These are phyloP conservation scores for Fistulifera pelliculosa DNA, from an alignment of 108 stramenopile species.

Conservation along the genomic window DNA sequence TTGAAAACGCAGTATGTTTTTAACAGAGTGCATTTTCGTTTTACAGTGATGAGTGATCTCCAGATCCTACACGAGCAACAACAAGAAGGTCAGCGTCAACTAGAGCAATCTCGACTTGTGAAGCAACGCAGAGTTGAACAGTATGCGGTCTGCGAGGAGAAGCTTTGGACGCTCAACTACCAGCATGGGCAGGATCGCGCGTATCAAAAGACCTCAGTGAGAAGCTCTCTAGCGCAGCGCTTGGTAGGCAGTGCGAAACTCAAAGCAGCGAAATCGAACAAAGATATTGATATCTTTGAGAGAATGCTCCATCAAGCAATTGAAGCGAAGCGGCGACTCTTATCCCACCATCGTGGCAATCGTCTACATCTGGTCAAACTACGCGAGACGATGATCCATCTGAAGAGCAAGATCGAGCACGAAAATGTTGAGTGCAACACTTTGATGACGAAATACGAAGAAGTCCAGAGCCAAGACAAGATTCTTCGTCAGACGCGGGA, in stretches of 20 bases:
- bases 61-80: conserved; percentile 75
- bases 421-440: not conserved
- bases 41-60: conserved; percentile 67
- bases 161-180: conserved; percentile 59
- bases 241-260: not conserved
- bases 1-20: not conserved
- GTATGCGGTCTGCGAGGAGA: conserved; percentile 34
- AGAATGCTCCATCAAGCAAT: not conserved
- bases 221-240: conserved; percentile 23
- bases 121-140: conserved; percentile 52
- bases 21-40: not conserved
- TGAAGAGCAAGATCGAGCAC: not conserved
- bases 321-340: not conserved
- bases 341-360: not conserved
- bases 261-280: not conserved
- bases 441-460: not conserved
- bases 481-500: not conserved
- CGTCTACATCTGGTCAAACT: not conserved
- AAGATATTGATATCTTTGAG: conserved; percentile 5
- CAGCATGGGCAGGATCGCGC: conserved; percentile 58
- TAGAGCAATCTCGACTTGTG: conserved; percentile 36
- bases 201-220: conserved; percentile 42
- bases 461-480: not conserved
- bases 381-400: not conserved
- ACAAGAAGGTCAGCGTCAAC: conserved; percentile 61